Percentiles rank a stretch among this genome's conserved stretches.
Conservation (phyloP, 2,329 filamentous ascomycete genomes). For the Aureobasidium leucospermi region DNA sequence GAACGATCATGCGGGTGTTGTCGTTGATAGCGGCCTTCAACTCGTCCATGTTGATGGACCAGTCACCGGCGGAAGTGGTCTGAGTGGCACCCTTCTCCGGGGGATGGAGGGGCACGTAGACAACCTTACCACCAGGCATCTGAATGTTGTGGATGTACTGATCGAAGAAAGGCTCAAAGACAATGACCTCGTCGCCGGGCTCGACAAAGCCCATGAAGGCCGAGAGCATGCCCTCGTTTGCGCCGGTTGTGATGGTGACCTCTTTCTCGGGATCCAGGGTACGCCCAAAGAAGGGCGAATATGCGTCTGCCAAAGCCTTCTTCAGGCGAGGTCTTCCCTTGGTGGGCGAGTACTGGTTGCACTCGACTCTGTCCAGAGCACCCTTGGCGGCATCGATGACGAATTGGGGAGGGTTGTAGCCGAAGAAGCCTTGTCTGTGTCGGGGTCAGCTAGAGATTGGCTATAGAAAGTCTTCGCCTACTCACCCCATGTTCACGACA, state of each 20-base stretch:
- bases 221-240: conserved; percentile 89
- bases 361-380: conserved; percentile 83
- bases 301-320: conserved; percentile 88
- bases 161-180: conserved; percentile 98
- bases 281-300: conserved; percentile 81
- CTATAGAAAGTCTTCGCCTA: not conserved
- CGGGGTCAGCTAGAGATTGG: not conserved
- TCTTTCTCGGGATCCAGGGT: conserved; percentile 81
- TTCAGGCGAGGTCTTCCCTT: conserved; percentile 85
- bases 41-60: conserved; percentile 78
- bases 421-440: conserved; percentile 61
- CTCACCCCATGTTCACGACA: conserved; percentile 57
- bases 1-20: conserved; percentile 91
- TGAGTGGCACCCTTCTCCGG: conserved; percentile 69
- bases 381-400: conserved; percentile 86
- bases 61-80: conserved; percentile 80
- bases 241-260: conserved; percentile 87
- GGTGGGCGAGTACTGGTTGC: conserved; percentile 97
- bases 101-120: conserved; percentile 91
- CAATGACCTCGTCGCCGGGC: conserved; percentile 87
- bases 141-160: conserved; percentile 99
- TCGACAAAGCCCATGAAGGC: conserved; percentile 98
- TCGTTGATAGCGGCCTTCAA: conserved; percentile 74
- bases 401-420: conserved; percentile 89
- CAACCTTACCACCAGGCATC: conserved; percentile 91